phyloP scores from a whole-genome alignment of 352 stramenopile species.

The Thraustochytrium striatum region DNA sequence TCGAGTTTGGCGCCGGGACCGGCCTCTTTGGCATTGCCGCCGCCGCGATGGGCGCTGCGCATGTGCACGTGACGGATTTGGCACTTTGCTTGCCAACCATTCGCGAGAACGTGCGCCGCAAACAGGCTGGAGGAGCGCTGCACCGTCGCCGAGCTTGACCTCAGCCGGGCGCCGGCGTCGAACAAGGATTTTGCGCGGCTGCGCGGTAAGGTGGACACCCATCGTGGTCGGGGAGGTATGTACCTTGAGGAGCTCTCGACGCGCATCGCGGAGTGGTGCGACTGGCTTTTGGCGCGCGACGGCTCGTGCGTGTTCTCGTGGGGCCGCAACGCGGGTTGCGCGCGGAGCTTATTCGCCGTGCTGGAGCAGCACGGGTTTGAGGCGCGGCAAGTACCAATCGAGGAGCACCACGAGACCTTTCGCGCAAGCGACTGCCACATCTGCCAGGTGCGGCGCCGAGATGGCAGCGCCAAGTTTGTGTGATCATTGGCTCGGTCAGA shows the following conservation, averaged over 20 bases:
- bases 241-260: not conserved
- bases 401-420: not conserved
- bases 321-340: not conserved
- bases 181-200: too few species aligned
- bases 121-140: not conserved
- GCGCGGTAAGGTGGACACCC: not conserved
- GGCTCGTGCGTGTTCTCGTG: not conserved
- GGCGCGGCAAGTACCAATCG: not conserved
- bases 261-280: slow-evolving; percentile 7
- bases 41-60: slow-evolving; percentile 70
- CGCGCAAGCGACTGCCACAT: slow-evolving; percentile 17
- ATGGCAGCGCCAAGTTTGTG: not conserved
- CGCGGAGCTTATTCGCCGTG: not conserved
- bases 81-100: slow-evolving; percentile 79
- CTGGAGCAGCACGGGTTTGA: not conserved
- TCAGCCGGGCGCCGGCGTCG: not conserved
- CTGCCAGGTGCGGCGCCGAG: not conserved
- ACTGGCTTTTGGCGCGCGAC: not conserved
- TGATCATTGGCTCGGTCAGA: not conserved
- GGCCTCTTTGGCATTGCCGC: slow-evolving; percentile 79
- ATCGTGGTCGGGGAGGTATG: slow-evolving; percentile 29
- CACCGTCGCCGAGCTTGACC: not conserved
- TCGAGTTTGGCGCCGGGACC: slow-evolving; percentile 83
- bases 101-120: slow-evolving; percentile 67
- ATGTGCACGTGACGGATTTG: slow-evolving; percentile 83